Conservation (phyloP, 2,329 filamentous ascomycete genomes). For the Incumbomyces lentus region DNA sequence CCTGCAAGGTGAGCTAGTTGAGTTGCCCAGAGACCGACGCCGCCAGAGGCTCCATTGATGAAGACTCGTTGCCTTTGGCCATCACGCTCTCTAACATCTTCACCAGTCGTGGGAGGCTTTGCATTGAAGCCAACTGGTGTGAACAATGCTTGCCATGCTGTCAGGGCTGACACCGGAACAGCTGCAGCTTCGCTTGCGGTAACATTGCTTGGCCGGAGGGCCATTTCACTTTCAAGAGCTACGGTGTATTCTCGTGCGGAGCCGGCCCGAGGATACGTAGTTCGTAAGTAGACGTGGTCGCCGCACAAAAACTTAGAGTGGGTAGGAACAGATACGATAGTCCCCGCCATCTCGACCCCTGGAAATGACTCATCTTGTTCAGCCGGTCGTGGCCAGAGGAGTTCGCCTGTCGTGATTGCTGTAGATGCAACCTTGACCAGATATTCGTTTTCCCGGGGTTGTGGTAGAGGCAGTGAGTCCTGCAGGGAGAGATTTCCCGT, state of each 20-base stretch:
- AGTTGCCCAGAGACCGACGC: slow-evolving; percentile 34
- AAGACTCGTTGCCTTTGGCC: slow-evolving; percentile 23
- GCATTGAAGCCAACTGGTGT: slow-evolving; percentile 18
- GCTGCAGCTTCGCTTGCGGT: slow-evolving; percentile 28
- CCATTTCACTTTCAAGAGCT: slow-evolving; percentile 27
- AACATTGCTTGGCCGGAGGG: slow-evolving; percentile 25
- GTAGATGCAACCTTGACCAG: slow-evolving; percentile 32
- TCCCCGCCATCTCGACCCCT: slow-evolving; percentile 35
- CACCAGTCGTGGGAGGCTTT: too few relatives aligned
- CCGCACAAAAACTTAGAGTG: slow-evolving; percentile 29
- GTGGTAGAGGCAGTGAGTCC: slow-evolving; percentile 19
- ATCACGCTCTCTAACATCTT: slow-evolving; percentile 13
- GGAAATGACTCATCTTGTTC: slow-evolving; percentile 26
- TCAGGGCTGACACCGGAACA: slow-evolving; percentile 31
- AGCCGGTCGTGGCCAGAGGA: slow-evolving; percentile 30
- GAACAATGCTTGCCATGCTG: slow-evolving; percentile 36
- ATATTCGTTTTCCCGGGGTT: slow-evolving; percentile 24
- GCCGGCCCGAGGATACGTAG: slow-evolving; percentile 26
- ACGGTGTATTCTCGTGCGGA: slow-evolving; percentile 30
- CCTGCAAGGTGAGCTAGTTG: slow-evolving; percentile 32
- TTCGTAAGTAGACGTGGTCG: slow-evolving; percentile 29
- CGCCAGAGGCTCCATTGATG: slow-evolving; percentile 35
- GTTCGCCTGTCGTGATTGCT: slow-evolving; percentile 33
- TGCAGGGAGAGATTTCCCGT: slow-evolving; percentile 14
- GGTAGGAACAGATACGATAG: slow-evolving; percentile 26